Percentiles rank a stretch among this genome's conserved stretches.
phyloP scores from a whole-genome alignment of 192 early-diverging fungal species.

The Diversispora eburnea region DNA sequence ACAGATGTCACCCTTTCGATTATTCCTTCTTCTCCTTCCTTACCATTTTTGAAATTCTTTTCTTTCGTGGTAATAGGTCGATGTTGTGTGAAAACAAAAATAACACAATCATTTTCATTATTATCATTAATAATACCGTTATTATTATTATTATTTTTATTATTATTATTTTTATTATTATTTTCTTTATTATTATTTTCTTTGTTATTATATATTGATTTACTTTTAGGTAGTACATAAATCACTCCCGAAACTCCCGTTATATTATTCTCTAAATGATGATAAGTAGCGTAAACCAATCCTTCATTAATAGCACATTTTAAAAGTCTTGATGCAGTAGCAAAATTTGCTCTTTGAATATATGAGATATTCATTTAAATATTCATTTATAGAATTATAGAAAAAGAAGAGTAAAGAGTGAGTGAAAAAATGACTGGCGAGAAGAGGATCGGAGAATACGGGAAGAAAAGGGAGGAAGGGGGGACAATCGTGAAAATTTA shows the following conservation, averaged over 20 bases:
- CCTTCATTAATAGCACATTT: constrained; percentile 54
- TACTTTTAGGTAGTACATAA: no score
- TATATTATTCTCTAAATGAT: background rate
- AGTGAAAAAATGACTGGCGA: no score
- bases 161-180: background rate
- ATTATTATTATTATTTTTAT: background rate
- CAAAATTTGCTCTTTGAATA: constrained; percentile 34
- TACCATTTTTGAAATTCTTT: no score
- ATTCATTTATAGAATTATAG: no score
- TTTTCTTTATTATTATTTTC: no score
- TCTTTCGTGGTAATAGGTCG: background rate
- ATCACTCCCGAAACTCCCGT: background rate
- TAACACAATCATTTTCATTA: constrained; percentile 23
- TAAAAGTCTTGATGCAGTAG: constrained; percentile 54
- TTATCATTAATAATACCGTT: constrained; percentile 26
- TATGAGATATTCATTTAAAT: background rate
- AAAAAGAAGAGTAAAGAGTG: no score
- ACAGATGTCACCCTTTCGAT: constrained; percentile 29
- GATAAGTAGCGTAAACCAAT: constrained; percentile 45
- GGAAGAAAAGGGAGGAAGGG: no score
- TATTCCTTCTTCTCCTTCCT: constrained; percentile 21
- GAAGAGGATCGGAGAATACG: no score
- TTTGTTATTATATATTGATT: no score
- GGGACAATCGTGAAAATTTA: no score
- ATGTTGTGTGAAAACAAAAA: constrained; percentile 30